Evolutionary conservation across 2,329 filamentous ascomycete species (phyloP), one percentile per base, ranked within the genome.

Genomic region (Epichloe coenophiala): DNA sequence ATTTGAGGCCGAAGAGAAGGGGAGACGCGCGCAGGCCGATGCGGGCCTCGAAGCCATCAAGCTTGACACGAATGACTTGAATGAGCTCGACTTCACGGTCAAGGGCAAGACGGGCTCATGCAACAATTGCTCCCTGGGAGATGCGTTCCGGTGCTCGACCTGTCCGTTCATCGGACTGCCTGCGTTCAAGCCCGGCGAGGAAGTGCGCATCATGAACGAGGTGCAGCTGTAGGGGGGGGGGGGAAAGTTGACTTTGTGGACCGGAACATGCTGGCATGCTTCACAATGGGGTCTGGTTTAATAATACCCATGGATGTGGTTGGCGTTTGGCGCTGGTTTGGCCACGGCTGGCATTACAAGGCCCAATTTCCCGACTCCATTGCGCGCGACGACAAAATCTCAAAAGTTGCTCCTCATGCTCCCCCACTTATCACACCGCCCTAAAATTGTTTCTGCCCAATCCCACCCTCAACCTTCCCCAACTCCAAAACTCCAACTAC

Each of bases 101-200:
- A 78, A 95, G 68, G 93, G 93, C 59, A 97, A 96, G 72, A 87
- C 91, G 5, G 91, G 93, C 50, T 94, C 87, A 17, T 98, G 93
- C 66, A 88, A 88, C 31, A 96, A 91, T 69, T 97, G 93, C 68
- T 85, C 89, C 31, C 75, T 98, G 15, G 93, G 93, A 47, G 91
- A 97, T 67, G 91, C 93, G 3, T 89, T 89, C 71, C 74, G 84
- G 40, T 88, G 84, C 64, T 81, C 81, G 47, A 80, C 74, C 27
- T 79, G 76, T 60, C 90, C 90, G 1, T 95, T 93, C 64, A 86
- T 95, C 60, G 90, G 90, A 4, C 76, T 98, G 58, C 93, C 93
- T 13, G 86, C 93, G 4, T 98, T 98, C 75, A 95, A 96, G 74
- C 89, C 89, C 3, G 93, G 93, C 15, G 90, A 98, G 73, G 89